Percentiles rank a stretch among this genome's conserved stretches.
These are phyloP conservation scores for Phytopythium montanum DNA, from an alignment of 352 stramenopile species.

Conservation along the genomic window DNA sequence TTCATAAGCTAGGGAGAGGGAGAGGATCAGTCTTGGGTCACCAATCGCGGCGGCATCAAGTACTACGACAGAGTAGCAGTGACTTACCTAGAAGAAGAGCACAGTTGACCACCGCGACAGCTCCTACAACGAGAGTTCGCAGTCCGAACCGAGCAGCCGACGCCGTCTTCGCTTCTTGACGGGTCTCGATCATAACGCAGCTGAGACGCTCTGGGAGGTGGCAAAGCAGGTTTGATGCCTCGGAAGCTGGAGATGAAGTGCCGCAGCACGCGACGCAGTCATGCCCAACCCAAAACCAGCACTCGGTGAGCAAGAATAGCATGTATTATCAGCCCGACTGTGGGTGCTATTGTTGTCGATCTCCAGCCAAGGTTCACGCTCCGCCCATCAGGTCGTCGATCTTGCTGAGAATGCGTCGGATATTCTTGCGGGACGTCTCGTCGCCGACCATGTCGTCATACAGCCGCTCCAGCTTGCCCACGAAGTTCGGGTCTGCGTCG, in stretches of 20 bases:
- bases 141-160: neutral
- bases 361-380: neutral
- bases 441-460: conserved; percentile 64
- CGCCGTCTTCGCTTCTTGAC: neutral
- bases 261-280: neutral
- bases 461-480: conserved; percentile 39
- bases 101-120: neutral
- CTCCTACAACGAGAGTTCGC: neutral
- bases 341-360: neutral
- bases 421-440: conserved; percentile 66
- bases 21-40: neutral
- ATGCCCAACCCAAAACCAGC: neutral
- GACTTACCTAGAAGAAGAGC: neutral
- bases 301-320: neutral
- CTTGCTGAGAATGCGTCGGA: conserved; percentile 60
- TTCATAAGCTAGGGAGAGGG: neutral
- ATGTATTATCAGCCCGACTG: neutral
- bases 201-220: neutral
- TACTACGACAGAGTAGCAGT: neutral
- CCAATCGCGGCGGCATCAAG: no score
- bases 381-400: conserved; percentile 27
- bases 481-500: conserved; percentile 32
- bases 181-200: neutral
- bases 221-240: neutral
- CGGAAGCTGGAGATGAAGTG: neutral